phyloP scores from a whole-genome alignment of 2,329 filamentous ascomycete species.

The Alternaria solani region DNA sequence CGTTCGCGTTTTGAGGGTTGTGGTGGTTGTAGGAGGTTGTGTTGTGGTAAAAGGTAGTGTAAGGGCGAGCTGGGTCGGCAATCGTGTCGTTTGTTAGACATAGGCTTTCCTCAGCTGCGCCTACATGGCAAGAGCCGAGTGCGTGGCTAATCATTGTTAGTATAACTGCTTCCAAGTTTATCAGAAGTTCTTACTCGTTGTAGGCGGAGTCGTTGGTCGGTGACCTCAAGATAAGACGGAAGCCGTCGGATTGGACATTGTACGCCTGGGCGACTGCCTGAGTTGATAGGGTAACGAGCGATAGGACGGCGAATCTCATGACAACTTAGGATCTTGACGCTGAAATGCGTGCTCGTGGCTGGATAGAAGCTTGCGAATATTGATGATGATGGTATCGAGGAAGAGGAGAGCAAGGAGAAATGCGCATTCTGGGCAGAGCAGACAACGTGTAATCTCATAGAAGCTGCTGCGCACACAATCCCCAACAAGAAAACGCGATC shows the following conservation, averaged over 20 bases:
- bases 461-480: not conserved
- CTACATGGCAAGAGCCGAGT: conserved; percentile 52
- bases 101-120: conserved; percentile 57
- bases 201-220: conserved; percentile 18
- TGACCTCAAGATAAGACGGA: conserved; percentile 34
- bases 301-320: conserved; percentile 14
- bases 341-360: not conserved
- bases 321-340: not conserved
- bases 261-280: not conserved
- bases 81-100: conserved; percentile 20
- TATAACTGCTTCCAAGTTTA: not conserved
- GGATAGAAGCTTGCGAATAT: not conserved
- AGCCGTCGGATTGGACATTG: conserved; percentile 18
- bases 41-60: conserved; percentile 43
- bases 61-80: conserved; percentile 14
- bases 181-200: conserved; percentile 19
- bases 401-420: not conserved
- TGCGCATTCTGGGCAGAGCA: not conserved
- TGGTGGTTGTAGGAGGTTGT: conserved; percentile 21
- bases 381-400: not conserved
- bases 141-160: conserved; percentile 16
- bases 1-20: not conserved
- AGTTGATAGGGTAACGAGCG: conserved; percentile 8
- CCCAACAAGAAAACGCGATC: not conserved
- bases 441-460: not conserved